phyloP scores from a whole-genome alignment of 768 basidiomycete genomes.

The Podaxis carcinomalis region DNA sequence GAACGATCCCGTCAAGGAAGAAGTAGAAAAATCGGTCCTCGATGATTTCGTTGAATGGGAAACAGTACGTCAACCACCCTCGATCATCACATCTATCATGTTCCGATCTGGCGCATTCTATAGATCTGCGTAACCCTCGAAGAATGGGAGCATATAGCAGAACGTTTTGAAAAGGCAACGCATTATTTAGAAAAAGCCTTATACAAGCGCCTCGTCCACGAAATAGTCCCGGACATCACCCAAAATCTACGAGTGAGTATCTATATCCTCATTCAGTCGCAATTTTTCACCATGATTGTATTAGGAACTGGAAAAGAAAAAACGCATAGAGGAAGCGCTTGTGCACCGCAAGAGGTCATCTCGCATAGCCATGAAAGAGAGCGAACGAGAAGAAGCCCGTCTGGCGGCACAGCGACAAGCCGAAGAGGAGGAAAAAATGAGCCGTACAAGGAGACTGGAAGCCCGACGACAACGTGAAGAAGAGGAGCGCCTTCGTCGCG shows the following conservation, averaged over 20 bases:
- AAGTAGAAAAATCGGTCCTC: slow-evolving; percentile 6
- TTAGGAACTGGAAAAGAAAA: slow-evolving; percentile 63
- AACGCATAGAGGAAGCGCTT: slow-evolving; percentile 67
- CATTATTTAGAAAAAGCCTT: slow-evolving; percentile 81
- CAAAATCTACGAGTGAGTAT: slow-evolving; percentile 58
- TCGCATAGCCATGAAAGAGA: slow-evolving; percentile 79
- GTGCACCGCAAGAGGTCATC: slow-evolving; percentile 88
- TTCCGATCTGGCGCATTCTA: background rate
- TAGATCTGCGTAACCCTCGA: slow-evolving; percentile 80
- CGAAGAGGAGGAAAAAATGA: slow-evolving; percentile 66
- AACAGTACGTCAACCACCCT: slow-evolving; percentile 49
- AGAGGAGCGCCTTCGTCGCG: slow-evolving; percentile 46
- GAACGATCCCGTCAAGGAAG: slow-evolving; percentile 6
- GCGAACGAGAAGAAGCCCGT: slow-evolving; percentile 70
- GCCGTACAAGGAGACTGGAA: slow-evolving; percentile 57
- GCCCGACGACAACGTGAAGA: slow-evolving; percentile 56
- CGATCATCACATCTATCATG: background rate
- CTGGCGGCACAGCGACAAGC: slow-evolving; percentile 52
- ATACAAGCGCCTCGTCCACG: slow-evolving; percentile 59
- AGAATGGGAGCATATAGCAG: slow-evolving; percentile 82
- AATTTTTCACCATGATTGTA: background rate
- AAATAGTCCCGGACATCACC: slow-evolving; percentile 68
- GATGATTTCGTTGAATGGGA: slow-evolving; percentile 82
- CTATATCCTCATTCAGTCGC: background rate
- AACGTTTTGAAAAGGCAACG: slow-evolving; percentile 69